Conservation (phyloP, 495 filamentous ascomycete species). For the Tuber magnatum region DNA sequence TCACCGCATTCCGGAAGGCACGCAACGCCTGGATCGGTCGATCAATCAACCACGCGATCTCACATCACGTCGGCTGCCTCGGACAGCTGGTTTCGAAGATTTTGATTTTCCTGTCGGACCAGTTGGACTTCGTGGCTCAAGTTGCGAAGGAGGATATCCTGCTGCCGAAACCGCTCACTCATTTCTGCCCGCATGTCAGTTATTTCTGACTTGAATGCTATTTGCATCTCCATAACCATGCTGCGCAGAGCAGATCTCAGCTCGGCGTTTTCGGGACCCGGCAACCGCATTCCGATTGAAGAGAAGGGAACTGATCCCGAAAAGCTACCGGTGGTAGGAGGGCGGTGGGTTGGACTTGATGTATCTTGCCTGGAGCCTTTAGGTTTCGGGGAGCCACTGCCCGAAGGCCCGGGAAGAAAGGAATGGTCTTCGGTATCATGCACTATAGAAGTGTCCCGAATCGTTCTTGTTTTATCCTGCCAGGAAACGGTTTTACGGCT, state of each 20-base stretch:
- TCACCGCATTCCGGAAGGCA: neutral
- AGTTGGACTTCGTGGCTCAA: conserved; percentile 28
- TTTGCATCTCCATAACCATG: conserved; percentile 32
- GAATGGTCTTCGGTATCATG: neutral
- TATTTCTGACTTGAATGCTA: conserved; percentile 30
- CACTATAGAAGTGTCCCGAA: neutral
- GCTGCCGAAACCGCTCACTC: conserved; percentile 22
- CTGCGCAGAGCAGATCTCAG: conserved; percentile 18
- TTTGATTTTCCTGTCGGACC: conserved; percentile 33
- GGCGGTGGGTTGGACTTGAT: neutral
- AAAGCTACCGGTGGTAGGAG: neutral
- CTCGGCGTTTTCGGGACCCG: conserved; percentile 4
- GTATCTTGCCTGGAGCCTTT: neutral
- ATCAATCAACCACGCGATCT: conserved; percentile 5
- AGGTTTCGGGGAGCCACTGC: neutral
- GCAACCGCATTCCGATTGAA: neutral
- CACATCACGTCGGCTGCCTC: conserved; percentile 4
- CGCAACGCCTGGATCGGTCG: neutral
- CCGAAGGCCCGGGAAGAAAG: neutral
- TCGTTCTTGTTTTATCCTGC: conserved; percentile 12
- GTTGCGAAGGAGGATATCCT: conserved; percentile 27
- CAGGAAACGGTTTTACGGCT: conserved; percentile 39
- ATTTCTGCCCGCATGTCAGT: conserved; percentile 33
- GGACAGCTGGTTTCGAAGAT: conserved; percentile 28
- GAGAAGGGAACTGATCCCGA: neutral